A percentile compares a stretch with the other conserved stretches of the same genome.
These are phyloP conservation scores for Aspergillus oerlinghausenensis DNA, from an alignment of 2,329 filamentous ascomycete species.

Conservation along the genomic window DNA sequence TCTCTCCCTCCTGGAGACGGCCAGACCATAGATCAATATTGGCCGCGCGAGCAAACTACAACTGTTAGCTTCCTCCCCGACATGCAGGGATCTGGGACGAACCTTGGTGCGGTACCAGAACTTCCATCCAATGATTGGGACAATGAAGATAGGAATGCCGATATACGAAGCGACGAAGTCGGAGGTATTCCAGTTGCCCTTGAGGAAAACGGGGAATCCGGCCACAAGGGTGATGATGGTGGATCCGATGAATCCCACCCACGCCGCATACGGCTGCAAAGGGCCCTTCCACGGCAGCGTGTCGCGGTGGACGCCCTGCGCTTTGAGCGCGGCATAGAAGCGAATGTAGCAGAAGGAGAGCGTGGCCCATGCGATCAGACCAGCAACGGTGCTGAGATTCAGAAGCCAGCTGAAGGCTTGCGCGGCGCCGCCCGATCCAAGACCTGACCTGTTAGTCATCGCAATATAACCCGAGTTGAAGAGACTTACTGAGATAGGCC, in stretches of 20 bases:
- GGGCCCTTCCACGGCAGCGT: conserved; percentile 46
- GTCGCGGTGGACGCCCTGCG: conserved; percentile 34
- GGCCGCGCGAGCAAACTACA: conserved; percentile 21
- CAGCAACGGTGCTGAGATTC: conserved; percentile 44
- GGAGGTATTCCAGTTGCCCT: conserved; percentile 29
- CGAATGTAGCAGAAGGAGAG: conserved; percentile 45
- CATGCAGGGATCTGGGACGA: conserved; percentile 9
- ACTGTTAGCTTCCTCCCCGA: neutral
- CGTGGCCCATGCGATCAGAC: conserved; percentile 48
- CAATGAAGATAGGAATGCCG: conserved; percentile 39
- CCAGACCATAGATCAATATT: conserved; percentile 30
- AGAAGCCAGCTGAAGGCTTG: conserved; percentile 40
- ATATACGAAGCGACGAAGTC: conserved; percentile 39
- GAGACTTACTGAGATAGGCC: conserved; percentile 36
- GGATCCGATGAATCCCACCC: conserved; percentile 54
- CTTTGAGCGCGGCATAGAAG: conserved; percentile 46
- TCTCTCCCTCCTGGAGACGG: conserved; percentile 28
- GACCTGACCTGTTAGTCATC: conserved; percentile 15
- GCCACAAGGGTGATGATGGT: conserved; percentile 61
- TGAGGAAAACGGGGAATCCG: conserved; percentile 54
- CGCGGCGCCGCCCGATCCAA: conserved; percentile 30
- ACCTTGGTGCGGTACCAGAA: conserved; percentile 35
- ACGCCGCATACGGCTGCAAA: conserved; percentile 60
- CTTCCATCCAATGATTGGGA: conserved; percentile 43
- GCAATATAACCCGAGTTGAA: too few species aligned